Conservation (phyloP, 257 asterid species). For the Sherardia arvensis region DNA sequence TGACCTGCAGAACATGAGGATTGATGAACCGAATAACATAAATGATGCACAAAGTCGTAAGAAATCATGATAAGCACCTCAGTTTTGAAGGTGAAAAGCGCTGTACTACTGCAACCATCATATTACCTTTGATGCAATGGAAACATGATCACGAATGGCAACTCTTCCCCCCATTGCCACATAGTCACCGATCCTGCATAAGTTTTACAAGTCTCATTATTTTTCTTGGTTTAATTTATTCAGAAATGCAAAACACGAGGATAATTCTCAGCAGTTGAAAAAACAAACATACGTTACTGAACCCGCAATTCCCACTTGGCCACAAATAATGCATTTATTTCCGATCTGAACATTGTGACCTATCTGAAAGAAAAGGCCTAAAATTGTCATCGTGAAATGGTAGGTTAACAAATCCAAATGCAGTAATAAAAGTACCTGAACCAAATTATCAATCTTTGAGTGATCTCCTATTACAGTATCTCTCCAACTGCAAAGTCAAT, state of each 20-base stretch:
- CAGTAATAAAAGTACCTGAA: conserved; percentile 51
- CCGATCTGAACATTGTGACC: conserved; percentile 86
- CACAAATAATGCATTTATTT: conserved; percentile 66
- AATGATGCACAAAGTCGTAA: not conserved
- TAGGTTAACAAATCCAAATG: conserved; percentile 5
- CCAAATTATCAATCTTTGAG: conserved; percentile 87
- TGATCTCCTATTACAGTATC: conserved; percentile 77
- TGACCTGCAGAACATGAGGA: conserved; percentile 40
- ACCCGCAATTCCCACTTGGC: conserved; percentile 94
- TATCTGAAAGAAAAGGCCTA: conserved; percentile 41
- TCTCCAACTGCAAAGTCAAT: conserved; percentile 66
- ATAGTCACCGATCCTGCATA: conserved; percentile 65
- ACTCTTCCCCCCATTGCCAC: conserved; percentile 77
- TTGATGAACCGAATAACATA: not conserved
- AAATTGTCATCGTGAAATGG: conserved; percentile 5
- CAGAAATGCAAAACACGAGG: not conserved
- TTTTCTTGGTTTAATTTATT: not conserved
- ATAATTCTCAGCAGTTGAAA: not conserved
- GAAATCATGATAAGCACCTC: not conserved
- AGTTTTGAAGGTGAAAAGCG: not conserved
- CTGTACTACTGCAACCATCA: not conserved
- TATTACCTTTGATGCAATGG: conserved; percentile 57
- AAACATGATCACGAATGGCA: conserved; percentile 70
- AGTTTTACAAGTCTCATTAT: not conserved
- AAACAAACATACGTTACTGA: conserved; percentile 55